Base-by-base conservation (phyloP, 352 stramenopile species). In the Globisporangium radiosum region DNA sequence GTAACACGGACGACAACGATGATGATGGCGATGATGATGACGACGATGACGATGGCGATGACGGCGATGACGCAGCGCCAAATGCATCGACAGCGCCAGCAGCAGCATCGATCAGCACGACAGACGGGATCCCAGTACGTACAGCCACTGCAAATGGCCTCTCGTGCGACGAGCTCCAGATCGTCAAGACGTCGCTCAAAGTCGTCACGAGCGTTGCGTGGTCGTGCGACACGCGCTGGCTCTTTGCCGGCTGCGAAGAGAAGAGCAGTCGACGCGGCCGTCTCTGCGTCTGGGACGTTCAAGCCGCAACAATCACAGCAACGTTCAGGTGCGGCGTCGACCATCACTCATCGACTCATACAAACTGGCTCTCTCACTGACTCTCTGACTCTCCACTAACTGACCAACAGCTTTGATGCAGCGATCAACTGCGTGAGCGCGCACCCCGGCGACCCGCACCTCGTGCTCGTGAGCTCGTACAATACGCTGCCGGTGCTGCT, bases 211-310 rank as follows among this genome's bases (percentile, higher is more conserved):
- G 73, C 42, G 85, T 75, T 57, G 74, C 64, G 37, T 91, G 81
- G 81, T 87, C 78, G 37, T 91, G 77, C 37, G 70, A 91, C 52
- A 83, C 76, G 25, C 66, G 65, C 2, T 73, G 68, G 54, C 48
- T 91, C 7, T 87, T 87, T 59, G 77, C 78, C 0, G 79, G 73
- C 2, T 91, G 81, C 56, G 81, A 91, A 51, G 81, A 88, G 54
- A 87, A 88, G 52, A 69, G 65, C 47, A 88, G 69, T 11, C 70
- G 77, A 8, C 69, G 72, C 25, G 78, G 76, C 15, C 66, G 75
- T 5, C 59, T 91, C 4, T 89, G 76, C 43, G 74, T 91, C 8
- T 91, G 81, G 81, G 76, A 91, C 43, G 79, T 85, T 7, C 65
- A 78, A 13, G 71, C 73, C 5, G 76, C 78, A 38, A 81, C 68